Conservation (phyloP, 2,329 filamentous ascomycete genomes). For the Xylariaceae sp. region DNA sequence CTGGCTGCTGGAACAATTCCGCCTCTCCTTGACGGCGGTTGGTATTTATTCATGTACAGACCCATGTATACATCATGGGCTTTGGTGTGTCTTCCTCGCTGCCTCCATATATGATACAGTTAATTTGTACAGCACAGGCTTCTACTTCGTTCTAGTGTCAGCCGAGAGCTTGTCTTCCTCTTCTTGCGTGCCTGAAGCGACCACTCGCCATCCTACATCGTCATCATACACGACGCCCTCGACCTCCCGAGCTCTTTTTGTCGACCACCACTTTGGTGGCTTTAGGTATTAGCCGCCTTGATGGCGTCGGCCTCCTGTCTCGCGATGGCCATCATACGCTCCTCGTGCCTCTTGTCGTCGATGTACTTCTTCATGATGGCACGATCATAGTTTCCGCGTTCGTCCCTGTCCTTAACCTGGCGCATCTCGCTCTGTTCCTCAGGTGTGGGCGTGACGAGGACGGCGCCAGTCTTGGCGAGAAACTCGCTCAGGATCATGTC, state of each 20-base stretch:
- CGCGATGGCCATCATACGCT: constrained; percentile 53
- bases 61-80: constrained; percentile 1
- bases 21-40: constrained; percentile 6
- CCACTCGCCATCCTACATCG: not conserved
- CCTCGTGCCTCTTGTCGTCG: constrained; percentile 58
- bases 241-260: not conserved
- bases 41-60: constrained; percentile 12
- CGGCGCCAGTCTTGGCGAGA: constrained; percentile 58
- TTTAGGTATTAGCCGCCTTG: constrained; percentile 33
- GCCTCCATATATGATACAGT: constrained; percentile 10
- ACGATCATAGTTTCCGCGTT: constrained; percentile 51
- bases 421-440: constrained; percentile 58
- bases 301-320: constrained; percentile 46
- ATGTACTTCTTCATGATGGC: constrained; percentile 49
- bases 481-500: constrained; percentile 61
- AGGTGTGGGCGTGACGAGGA: constrained; percentile 50
- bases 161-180: not conserved
- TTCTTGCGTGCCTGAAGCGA: not conserved
- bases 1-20: not conserved
- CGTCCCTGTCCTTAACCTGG: constrained; percentile 52
- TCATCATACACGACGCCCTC: constrained; percentile 1
- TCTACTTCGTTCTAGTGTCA: not conserved
- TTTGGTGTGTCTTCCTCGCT: not conserved
- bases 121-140: constrained; percentile 13
- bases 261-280: too few relatives aligned